A percentile compares a stretch with the other conserved stretches of the same genome.
Conservation (phyloP, 139 green algal genomes). For the Parachlorella kessleri region DNA sequence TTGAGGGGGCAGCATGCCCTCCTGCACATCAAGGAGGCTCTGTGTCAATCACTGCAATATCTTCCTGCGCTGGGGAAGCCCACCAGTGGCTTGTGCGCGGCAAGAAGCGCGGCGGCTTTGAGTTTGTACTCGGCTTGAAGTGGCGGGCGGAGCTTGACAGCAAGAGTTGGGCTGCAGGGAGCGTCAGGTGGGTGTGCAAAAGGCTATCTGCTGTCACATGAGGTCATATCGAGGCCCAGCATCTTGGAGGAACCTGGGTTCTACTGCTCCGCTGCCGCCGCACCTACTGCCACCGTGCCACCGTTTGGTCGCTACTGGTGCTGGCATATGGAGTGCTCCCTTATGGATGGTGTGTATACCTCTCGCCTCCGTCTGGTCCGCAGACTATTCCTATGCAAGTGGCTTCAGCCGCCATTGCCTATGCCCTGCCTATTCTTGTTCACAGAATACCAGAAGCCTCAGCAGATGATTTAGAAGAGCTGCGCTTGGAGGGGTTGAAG, state of each 20-base stretch:
- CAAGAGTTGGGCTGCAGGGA: background rate
- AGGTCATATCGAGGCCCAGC: too few relatives aligned
- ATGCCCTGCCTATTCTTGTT: background rate
- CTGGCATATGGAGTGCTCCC: too few relatives aligned
- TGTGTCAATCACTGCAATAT: conserved; percentile 11
- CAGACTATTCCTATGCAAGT: too few relatives aligned
- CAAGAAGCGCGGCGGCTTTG: conserved; percentile 32
- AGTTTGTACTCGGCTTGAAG: conserved; percentile 22
- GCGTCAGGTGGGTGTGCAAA: conserved; percentile 10
- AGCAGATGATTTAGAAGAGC: conserved; percentile 25
- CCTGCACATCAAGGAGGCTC: background rate
- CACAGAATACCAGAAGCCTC: conserved; percentile 17
- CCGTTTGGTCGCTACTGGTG: too few relatives aligned
- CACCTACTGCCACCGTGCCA: too few relatives aligned
- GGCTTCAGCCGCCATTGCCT: too few relatives aligned
- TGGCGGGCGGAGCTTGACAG: conserved; percentile 17
- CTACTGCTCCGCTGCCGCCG: too few relatives aligned
- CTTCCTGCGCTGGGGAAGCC: conserved; percentile 24
- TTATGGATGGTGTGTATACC: too few relatives aligned
- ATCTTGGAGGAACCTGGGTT: too few relatives aligned
- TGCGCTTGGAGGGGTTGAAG: conserved; percentile 1
- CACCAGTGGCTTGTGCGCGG: conserved; percentile 38
- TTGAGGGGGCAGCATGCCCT: background rate
- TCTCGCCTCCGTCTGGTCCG: too few relatives aligned
- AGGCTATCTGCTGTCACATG: too few relatives aligned